Base-by-base conservation (phyloP, 306 rosid species). In the Citrullus colocynthis region DNA sequence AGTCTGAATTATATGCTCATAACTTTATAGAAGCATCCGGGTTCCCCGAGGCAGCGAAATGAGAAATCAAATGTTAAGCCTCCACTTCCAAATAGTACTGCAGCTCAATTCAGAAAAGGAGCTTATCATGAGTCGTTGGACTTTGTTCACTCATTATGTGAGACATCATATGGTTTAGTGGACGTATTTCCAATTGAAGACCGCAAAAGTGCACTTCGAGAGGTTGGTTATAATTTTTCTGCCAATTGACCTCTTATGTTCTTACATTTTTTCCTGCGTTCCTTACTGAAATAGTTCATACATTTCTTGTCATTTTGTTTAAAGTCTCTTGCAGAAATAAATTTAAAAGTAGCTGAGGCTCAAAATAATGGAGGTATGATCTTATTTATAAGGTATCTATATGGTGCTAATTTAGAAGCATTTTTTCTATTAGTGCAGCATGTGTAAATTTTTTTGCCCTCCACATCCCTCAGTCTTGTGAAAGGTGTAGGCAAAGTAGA, bases 111-210 rank as follows among this genome's bases (percentile, higher is more conserved):
- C 78, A 91, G 98, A 76, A 96, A 90, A 86, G 97, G 99, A 76
- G 93, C 99, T 80, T 96, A 95, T 82, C 88, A 88, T 15, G 96
- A 88, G 78, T 96, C 99, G 3, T 69, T 96, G 86, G 97, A 96
- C 79, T 91, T 96, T 77, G 99, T 96, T 86, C 98, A 63, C 85
- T 87, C 99, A 73, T 81, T 96, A 80, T 96, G 99, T 72, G 99
- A 96, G 74, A 96, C 93, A 30, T 96, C 99, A 76, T 92, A 81
- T 85, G 97, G 98, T 51, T 88, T 96, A 86, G 98, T 96, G 86
- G 99, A 96, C 84, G 88, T 96, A 82, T 96, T 91, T 89, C 98
- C 99, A 49, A 72, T 85, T 88, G 98, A 96, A 86, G 99, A 93
- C 88, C 99, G 99, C 80, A 96, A 93, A 81, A 89, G 88, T 88